Conservation (phyloP, 768 basidiomycete genomes). For the Tulasnella sp. region DNA sequence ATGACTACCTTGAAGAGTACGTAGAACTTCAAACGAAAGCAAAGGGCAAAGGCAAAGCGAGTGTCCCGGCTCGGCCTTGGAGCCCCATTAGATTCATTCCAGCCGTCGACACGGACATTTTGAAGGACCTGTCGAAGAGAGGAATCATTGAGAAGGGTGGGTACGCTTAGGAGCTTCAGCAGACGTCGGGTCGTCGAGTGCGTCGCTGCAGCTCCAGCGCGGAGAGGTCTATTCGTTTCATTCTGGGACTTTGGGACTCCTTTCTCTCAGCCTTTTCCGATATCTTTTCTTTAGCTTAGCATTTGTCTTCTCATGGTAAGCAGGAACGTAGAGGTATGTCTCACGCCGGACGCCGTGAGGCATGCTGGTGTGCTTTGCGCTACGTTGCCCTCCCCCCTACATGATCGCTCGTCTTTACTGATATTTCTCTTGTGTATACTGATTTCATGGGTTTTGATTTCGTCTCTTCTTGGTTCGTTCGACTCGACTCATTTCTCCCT, state of each 20-base stretch:
- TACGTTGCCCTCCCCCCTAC: neutral
- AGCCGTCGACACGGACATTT: slow-evolving; percentile 1
- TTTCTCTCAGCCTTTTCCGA: neutral
- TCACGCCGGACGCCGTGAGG: neutral
- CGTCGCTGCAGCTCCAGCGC: neutral
- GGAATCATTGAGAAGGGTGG: neutral
- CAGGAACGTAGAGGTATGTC: neutral
- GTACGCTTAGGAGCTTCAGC: too few species aligned
- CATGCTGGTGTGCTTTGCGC: neutral
- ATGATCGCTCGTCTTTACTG: neutral
- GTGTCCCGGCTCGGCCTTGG: neutral
- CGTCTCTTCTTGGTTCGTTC: neutral
- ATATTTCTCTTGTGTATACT: neutral
- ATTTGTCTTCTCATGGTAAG: neutral
- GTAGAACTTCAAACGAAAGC: neutral
- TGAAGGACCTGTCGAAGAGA: slow-evolving; percentile 4
- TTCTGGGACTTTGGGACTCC: neutral
- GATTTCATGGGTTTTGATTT: neutral
- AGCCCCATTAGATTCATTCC: slow-evolving; percentile 6
- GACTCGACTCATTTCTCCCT: neutral
- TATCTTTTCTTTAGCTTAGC: neutral
- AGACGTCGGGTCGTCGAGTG: too few species aligned
- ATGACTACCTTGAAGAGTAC: neutral
- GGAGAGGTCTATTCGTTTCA: neutral
- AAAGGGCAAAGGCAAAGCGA: slow-evolving; percentile 1